Evolutionary conservation across 345 rosid species (phyloP).

Genomic region (Abelmoschus esculentus): DNA sequence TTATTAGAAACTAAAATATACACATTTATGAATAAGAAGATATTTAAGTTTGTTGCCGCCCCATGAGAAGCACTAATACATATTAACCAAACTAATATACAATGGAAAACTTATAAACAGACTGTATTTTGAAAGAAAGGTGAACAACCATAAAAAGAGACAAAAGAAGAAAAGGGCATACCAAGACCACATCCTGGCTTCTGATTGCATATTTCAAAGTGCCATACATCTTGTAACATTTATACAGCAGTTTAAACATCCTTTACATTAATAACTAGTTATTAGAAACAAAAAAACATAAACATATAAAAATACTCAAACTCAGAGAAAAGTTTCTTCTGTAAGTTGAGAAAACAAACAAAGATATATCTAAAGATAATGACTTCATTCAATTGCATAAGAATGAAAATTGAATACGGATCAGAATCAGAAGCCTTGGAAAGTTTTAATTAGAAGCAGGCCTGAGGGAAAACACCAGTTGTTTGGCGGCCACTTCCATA

Average conservation of each 20-base stretch:
- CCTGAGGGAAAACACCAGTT: slow-evolving; percentile 96
- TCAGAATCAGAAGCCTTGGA: neutral
- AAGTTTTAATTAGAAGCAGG: slow-evolving; percentile 27
- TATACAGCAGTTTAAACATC: neutral
- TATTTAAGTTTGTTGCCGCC: no score
- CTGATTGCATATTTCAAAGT: slow-evolving; percentile 92
- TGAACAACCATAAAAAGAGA: neutral
- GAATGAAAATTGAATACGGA: neutral
- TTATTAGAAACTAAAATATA: no score
- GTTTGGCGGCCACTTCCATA: slow-evolving; percentile 96
- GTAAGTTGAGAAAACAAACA: neutral
- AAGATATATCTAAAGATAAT: neutral
- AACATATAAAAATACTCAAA: neutral
- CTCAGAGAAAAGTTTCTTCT: neutral
- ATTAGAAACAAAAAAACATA: neutral
- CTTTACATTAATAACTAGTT: neutral
- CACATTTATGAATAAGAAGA: no score
- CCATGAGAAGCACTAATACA: neutral
- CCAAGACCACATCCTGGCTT: slow-evolving; percentile 99
- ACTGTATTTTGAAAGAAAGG: neutral
- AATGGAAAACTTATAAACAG: neutral
- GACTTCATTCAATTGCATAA: slow-evolving; percentile 5
- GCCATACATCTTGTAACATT: slow-evolving; percentile 87
- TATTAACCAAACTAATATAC: neutral
- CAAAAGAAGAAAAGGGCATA: slow-evolving; percentile 25